phyloP scores from a whole-genome alignment of 805 yeast species.

The Kazachstania viticola region DNA sequence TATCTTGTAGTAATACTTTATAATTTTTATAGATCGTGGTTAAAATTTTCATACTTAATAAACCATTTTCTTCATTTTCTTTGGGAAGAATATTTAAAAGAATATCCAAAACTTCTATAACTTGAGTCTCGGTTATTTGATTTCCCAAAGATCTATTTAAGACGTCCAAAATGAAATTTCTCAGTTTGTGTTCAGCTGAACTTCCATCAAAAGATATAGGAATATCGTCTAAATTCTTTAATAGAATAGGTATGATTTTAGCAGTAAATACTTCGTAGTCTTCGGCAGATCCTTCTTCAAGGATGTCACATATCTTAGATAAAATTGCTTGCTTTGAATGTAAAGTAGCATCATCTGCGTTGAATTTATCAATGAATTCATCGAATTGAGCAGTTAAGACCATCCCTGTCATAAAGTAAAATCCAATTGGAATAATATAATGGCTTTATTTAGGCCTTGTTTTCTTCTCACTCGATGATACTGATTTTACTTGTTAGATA shows the following conservation, averaged over 20 bases:
- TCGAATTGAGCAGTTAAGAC: conserved; percentile 43
- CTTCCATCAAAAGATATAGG: conserved; percentile 61
- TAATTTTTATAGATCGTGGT: conserved; percentile 80
- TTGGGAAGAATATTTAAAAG: conserved; percentile 48
- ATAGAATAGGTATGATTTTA: conserved; percentile 57
- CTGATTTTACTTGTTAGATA: neutral
- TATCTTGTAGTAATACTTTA: conserved; percentile 51
- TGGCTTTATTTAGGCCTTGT: neutral
- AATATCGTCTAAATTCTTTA: conserved; percentile 48
- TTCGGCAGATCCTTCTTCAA: conserved; percentile 71
- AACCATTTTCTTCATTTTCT: conserved; percentile 95
- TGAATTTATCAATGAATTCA: conserved; percentile 51
- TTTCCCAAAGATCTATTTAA: conserved; percentile 74
- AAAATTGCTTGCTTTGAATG: conserved; percentile 55
- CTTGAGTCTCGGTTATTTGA: conserved; percentile 66
- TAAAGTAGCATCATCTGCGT: conserved; percentile 43
- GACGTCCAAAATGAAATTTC: conserved; percentile 67
- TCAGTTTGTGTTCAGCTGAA: conserved; percentile 64
- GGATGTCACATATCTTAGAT: conserved; percentile 75
- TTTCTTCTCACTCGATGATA: neutral
- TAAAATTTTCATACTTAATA: conserved; percentile 75
- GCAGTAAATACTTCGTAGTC: conserved; percentile 73
- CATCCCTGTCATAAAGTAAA: conserved; percentile 13
- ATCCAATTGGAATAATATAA: no score
- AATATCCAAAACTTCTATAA: conserved; percentile 43